phyloP scores from a whole-genome alignment of 257 asterid genomes.

The Haberlea rhodopensis region DNA sequence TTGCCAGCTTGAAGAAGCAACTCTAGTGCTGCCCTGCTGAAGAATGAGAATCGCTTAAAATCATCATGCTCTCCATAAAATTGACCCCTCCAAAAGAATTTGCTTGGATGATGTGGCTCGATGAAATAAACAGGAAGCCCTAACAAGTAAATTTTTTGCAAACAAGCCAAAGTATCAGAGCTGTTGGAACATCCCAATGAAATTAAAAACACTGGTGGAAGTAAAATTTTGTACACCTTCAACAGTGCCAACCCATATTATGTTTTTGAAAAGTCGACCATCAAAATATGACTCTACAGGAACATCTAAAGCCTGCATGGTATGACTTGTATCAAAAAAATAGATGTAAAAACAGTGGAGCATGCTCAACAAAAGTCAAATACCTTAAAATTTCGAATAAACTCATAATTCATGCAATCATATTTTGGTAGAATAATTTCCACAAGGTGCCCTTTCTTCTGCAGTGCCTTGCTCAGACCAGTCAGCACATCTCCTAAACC shows the following conservation, averaged over 20 bases:
- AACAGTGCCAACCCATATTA: constrained; percentile 92
- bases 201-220: constrained; percentile 22
- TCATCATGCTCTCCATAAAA: constrained; percentile 88
- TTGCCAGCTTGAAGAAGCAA: constrained; percentile 83
- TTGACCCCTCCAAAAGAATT: constrained; percentile 94
- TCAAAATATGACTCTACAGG: constrained; percentile 90
- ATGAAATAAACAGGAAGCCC: constrained; percentile 97
- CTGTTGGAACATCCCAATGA: constrained; percentile 23
- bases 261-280: constrained; percentile 72
- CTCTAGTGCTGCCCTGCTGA: constrained; percentile 99
- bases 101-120: constrained; percentile 88
- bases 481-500: constrained; percentile 97
- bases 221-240: constrained; percentile 54
- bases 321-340: constrained; percentile 23
- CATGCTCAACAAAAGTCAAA: constrained; percentile 16
- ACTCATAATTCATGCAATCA: constrained; percentile 82
- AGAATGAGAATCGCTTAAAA: constrained; percentile 95
- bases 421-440: constrained; percentile 90
- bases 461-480: constrained; percentile 92
- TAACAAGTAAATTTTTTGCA: constrained; percentile 27
- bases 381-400: constrained; percentile 68
- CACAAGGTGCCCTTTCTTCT: constrained; percentile 90
- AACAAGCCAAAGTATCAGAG: constrained; percentile 28
- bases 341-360: constrained; percentile 19
- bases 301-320: constrained; percentile 73